Conservation (phyloP, 805 yeast genomes). For the Ogataea nakhonphanomensis region DNA sequence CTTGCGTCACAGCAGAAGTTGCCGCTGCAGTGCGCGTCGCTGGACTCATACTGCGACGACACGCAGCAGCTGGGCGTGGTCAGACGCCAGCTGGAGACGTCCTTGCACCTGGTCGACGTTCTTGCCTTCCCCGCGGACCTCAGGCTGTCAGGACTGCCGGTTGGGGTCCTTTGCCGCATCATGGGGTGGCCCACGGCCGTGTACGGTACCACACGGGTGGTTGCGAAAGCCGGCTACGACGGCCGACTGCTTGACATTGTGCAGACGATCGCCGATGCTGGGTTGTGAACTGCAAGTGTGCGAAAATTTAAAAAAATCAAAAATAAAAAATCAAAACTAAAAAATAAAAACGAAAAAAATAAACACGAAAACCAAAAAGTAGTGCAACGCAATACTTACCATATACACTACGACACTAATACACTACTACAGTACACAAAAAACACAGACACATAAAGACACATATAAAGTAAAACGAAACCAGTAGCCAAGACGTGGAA, state of each 20-base stretch:
- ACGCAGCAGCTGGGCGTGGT: neutral
- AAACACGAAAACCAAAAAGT: too few relatives aligned
- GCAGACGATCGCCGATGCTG: neutral
- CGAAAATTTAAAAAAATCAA: too few relatives aligned
- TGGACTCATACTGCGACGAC: neutral
- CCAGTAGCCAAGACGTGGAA: too few relatives aligned
- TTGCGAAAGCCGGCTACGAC: slow-evolving; percentile 12
- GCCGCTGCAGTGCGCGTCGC: neutral
- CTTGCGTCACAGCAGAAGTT: too few relatives aligned
- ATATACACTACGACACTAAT: too few relatives aligned
- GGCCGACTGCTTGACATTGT: slow-evolving; percentile 15
- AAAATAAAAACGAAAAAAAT: too few relatives aligned
- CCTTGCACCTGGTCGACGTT: neutral
- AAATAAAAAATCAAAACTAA: too few relatives aligned
- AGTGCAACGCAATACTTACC: too few relatives aligned
- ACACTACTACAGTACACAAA: too few relatives aligned
- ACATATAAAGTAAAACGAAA: too few relatives aligned
- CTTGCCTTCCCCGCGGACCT: neutral
- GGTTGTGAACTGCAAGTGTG: too few relatives aligned
- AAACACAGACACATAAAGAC: too few relatives aligned
- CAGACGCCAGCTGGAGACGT: neutral
- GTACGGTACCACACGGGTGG: neutral
- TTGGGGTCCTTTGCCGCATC: slow-evolving; percentile 13
- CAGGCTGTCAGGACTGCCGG: neutral
- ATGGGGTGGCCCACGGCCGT: slow-evolving; percentile 12